Percentiles rank a stretch among this genome's conserved stretches.
These are phyloP conservation scores for Penicillium coffeae DNA, from an alignment of 495 filamentous ascomycete species.

Conservation along the genomic window DNA sequence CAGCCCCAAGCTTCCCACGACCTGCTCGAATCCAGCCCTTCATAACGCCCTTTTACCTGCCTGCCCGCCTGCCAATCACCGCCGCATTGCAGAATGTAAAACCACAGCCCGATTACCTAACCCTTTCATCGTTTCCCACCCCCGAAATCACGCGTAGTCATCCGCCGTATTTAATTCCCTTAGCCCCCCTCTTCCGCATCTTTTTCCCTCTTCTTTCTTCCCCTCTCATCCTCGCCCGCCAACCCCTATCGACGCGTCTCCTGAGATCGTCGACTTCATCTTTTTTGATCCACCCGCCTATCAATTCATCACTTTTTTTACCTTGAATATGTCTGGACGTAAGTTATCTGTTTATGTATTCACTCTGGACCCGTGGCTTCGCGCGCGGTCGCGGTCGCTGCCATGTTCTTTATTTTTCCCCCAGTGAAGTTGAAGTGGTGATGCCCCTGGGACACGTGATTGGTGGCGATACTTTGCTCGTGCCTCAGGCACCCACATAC, in stretches of 20 bases:
- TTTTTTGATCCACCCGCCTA: conserved; percentile 23
- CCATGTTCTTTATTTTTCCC: not conserved
- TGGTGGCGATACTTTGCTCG: not conserved
- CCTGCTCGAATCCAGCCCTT: conserved; percentile 38
- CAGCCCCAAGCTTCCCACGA: conserved; percentile 21
- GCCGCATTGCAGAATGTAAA: conserved; percentile 31
- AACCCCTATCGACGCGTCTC: conserved; percentile 26
- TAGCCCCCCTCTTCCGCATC: conserved; percentile 12
- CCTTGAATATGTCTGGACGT: conserved; percentile 90
- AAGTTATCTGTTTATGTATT: conserved; percentile 48
- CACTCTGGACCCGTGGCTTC: conserved; percentile 12
- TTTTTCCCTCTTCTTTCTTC: conserved; percentile 16
- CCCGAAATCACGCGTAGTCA: conserved; percentile 25
- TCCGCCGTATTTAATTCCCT: conserved; percentile 24
- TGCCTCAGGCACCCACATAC: conserved; percentile 12
- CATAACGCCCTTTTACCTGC: conserved; percentile 43
- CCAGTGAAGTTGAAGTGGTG: conserved; percentile 10
- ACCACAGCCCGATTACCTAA: conserved; percentile 23
- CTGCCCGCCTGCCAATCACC: conserved; percentile 38
- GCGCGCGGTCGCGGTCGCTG: conserved; percentile 17
- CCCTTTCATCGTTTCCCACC: conserved; percentile 7
- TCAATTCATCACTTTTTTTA: conserved; percentile 14
- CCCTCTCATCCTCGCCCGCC: conserved; percentile 14
- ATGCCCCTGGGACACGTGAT: conserved; percentile 18
- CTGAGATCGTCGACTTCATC: conserved; percentile 15